Evolutionary conservation across 768 basidiomycete genomes (phyloP).

Genomic region (Pleurotus giganteus): DNA sequence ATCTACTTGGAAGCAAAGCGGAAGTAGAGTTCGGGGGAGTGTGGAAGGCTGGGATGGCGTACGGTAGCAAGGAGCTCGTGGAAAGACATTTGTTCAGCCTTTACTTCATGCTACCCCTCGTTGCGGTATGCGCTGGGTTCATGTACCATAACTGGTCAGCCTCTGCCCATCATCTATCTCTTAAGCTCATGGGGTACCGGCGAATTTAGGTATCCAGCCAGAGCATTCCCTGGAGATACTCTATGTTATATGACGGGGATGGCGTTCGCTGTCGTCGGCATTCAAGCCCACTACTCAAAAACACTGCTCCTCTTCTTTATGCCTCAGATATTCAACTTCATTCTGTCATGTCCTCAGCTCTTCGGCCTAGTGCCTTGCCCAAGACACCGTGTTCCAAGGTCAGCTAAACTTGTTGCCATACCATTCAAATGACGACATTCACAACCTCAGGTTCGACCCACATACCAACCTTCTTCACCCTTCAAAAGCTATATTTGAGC

Average conservation of each 20-base stretch:
- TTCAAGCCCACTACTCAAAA: slow-evolving; percentile 97
- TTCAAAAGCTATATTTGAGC: slow-evolving; percentile 62
- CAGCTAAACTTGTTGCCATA: slow-evolving; percentile 19
- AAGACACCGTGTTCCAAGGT: slow-evolving; percentile 91
- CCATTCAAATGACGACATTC: slow-evolving; percentile 5
- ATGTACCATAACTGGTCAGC: slow-evolving; percentile 95
- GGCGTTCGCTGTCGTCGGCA: slow-evolving; percentile 97
- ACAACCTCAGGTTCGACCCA: slow-evolving; percentile 60
- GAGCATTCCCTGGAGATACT: slow-evolving; percentile 94
- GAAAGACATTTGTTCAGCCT: slow-evolving; percentile 93
- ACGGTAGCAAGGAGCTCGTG: slow-evolving; percentile 83
- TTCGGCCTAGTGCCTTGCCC: slow-evolving; percentile 95
- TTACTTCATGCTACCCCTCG: slow-evolving; percentile 95
- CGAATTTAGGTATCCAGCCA: slow-evolving; percentile 83
- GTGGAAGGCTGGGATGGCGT: slow-evolving; percentile 82
- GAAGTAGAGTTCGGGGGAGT: slow-evolving; percentile 77
- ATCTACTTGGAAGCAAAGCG: slow-evolving; percentile 62
- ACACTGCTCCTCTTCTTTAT: slow-evolving; percentile 95
- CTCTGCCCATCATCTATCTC: neutral
- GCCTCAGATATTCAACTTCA: slow-evolving; percentile 97
- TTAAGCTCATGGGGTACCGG: slow-evolving; percentile 9
- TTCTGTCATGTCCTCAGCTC: slow-evolving; percentile 91
- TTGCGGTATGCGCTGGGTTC: slow-evolving; percentile 88
- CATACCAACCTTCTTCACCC: slow-evolving; percentile 77
- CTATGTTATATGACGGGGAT: slow-evolving; percentile 97